Evolutionary conservation across 768 basidiomycete genomes (phyloP), one percentile per base, ranked within the genome.

Genomic region (Mycena belliarum): DNA sequence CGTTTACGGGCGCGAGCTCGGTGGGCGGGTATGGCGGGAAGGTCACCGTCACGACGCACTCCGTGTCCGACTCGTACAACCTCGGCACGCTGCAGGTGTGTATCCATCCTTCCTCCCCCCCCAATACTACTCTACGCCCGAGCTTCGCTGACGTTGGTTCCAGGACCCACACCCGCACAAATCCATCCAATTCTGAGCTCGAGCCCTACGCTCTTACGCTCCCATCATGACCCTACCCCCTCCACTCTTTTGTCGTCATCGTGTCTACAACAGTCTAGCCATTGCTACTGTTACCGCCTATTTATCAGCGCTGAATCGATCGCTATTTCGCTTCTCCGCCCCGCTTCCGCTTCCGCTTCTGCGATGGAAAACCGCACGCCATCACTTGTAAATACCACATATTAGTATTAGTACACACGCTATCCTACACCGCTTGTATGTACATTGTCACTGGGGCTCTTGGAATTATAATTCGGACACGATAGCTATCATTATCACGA

Each of bases 11-110:
- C 41, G 52, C 55, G 9, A 57, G 52, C 53, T 48, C 16, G 37
- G 60, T n/a, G n/a, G n/a, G n/a, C n/a, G n/a, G n/a, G n/a, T n/a
- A n/a, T n/a, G n/a, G n/a, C n/a, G n/a, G 60, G 38, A 61, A 61
- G 50, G 60, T 61, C 55, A 61, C 60, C 6, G 60, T 61, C n/a
- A 61, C 55, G 3, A 52, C 55, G 3, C 60, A 61, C 42, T 61
- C 59, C 5, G 23, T 55, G 21, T 29, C 28, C 41, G 51, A 57
- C 49, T 18, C 15, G 40, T 28, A 61, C 45, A 21, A 47, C 29
- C 26, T 42, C 6, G 24, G 33, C 4, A 16, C 28, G 16, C 26
- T 40, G 38, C 45, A 40, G 40, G 54, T 55, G 2, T 21, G 52
- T 37, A 25, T n/a, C n/a, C 52, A 40, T 11, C n/a, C 7, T 47